Evolutionary conservation across 352 stramenopile species (phyloP).

Genomic region (Phytopythium helicoides): DNA sequence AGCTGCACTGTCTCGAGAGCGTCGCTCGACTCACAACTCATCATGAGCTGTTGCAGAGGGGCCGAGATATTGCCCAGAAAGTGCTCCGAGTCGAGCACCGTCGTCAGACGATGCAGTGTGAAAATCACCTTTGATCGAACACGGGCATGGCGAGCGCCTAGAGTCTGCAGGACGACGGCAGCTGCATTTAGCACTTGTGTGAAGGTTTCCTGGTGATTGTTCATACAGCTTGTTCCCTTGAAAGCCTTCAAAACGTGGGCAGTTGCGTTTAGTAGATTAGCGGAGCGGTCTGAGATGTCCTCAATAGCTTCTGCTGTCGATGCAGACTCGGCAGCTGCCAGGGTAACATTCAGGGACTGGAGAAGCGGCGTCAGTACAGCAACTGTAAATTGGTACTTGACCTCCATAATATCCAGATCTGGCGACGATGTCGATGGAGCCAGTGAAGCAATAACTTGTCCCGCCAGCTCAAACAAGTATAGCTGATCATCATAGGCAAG

Average conservation of each 20-base stretch:
- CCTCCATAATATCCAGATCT: conserved; percentile 38
- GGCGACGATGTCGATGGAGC: conserved; percentile 12
- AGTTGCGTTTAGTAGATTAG: conserved; percentile 71
- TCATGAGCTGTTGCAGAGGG: conserved; percentile 68
- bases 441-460: conserved; percentile 77
- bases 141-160: conserved; percentile 32
- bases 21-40: conserved; percentile 59
- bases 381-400: conserved; percentile 78
- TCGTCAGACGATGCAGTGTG: conserved; percentile 72
- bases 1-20: conserved; percentile 84
- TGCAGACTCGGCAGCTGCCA: conserved; percentile 28
- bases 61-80: conserved; percentile 63
- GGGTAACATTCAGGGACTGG: conserved; percentile 53
- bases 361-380: conserved; percentile 71
- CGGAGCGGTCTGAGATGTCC: conserved; percentile 52
- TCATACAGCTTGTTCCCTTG: conserved; percentile 65
- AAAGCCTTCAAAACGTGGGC: conserved; percentile 84
- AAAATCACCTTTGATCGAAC: conserved; percentile 85
- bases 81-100: conserved; percentile 68
- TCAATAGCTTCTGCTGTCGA: conserved; percentile 24
- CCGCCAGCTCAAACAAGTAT: conserved; percentile 85
- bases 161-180: conserved; percentile 51
- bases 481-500: conserved; percentile 75
- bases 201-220: conserved; percentile 76
- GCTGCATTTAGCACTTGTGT: conserved; percentile 64